A percentile compares a stretch with the other conserved stretches of the same genome.
Evolutionary conservation across 2,329 filamentous ascomycete species (phyloP).

Genomic region (Beauveria pseudobassiana): DNA sequence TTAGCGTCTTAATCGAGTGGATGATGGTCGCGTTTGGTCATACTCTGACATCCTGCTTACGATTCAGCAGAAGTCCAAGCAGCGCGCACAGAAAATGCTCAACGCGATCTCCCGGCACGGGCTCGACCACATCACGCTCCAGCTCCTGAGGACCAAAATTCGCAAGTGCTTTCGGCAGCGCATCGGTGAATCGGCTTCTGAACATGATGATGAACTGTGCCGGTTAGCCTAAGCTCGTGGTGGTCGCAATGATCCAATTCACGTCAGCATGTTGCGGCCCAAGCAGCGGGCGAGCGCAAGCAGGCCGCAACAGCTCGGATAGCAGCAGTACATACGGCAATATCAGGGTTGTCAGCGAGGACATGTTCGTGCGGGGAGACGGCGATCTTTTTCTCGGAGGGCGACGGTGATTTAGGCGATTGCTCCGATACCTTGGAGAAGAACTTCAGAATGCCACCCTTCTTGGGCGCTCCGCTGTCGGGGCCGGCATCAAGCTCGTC

Average conservation of each 20-base stretch:
- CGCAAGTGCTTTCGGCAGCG: slow-evolving; percentile 76
- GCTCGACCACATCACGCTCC: slow-evolving; percentile 74
- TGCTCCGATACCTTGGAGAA: slow-evolving; percentile 50
- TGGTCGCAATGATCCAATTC: slow-evolving; percentile 24
- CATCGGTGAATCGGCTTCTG: slow-evolving; percentile 83
- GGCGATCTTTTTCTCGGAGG: slow-evolving; percentile 71
- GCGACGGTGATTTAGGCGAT: slow-evolving; percentile 50
- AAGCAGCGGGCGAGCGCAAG: neutral
- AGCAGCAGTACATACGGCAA: slow-evolving; percentile 63
- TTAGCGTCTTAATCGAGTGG: neutral
- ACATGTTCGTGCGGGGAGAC: slow-evolving; percentile 88
- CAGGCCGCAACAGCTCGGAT: neutral
- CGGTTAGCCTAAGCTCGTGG: slow-evolving; percentile 24
- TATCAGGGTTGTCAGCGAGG: slow-evolving; percentile 82
- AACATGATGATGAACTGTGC: slow-evolving; percentile 95
- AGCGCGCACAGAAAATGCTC: slow-evolving; percentile 87
- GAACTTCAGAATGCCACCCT: slow-evolving; percentile 59
- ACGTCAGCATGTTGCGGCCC: slow-evolving; percentile 21
- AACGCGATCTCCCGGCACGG: slow-evolving; percentile 71
- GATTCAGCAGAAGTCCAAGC: slow-evolving; percentile 80
- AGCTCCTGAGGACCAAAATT: slow-evolving; percentile 95
- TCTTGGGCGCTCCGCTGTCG: slow-evolving; percentile 31
- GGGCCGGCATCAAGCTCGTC: slow-evolving; percentile 42
- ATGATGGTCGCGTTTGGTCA: slow-evolving; percentile 26
- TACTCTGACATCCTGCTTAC: slow-evolving; percentile 99